phyloP scores from a whole-genome alignment of 306 rosid species.

The Quercus rubra region DNA sequence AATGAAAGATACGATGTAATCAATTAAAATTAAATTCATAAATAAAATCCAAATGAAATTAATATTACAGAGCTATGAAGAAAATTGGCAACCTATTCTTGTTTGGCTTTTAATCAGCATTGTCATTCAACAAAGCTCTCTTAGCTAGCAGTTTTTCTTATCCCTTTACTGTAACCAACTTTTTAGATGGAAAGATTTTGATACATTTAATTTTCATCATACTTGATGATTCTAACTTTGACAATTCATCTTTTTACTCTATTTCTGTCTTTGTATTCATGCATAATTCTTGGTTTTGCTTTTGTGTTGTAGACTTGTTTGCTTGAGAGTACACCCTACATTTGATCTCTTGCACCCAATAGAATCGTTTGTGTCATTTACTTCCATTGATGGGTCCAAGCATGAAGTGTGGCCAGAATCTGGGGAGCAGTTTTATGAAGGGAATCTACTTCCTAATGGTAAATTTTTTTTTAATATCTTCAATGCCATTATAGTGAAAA shows the following conservation, averaged over 20 bases:
- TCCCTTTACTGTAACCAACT: too few species aligned
- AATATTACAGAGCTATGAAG: not conserved
- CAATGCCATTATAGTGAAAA: not conserved
- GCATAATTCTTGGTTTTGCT: not conserved
- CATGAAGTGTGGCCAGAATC: constrained; percentile 79
- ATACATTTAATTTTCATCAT: not conserved
- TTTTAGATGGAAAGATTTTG: not conserved
- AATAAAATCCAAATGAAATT: too few species aligned
- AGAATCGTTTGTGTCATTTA: constrained; percentile 70
- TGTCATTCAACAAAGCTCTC: not conserved
- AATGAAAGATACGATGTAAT: too few species aligned
- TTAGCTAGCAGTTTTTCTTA: not conserved
- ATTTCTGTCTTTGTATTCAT: not conserved
- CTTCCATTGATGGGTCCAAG: constrained; percentile 69
- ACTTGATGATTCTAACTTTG: not conserved
- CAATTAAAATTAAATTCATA: too few species aligned
- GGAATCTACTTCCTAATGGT: constrained; percentile 76
- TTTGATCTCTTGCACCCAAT: constrained; percentile 74
- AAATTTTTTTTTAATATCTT: constrained; percentile 9
- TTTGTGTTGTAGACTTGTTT: constrained; percentile 64
- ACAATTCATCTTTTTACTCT: not conserved
- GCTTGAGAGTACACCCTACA: constrained; percentile 87
- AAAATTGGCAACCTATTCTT: not conserved
- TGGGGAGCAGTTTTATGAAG: constrained; percentile 70
- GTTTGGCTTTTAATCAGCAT: not conserved